Base-by-base conservation (phyloP, 2,329 filamentous ascomycete species). In the Arthrobotrys musiformis region DNA sequence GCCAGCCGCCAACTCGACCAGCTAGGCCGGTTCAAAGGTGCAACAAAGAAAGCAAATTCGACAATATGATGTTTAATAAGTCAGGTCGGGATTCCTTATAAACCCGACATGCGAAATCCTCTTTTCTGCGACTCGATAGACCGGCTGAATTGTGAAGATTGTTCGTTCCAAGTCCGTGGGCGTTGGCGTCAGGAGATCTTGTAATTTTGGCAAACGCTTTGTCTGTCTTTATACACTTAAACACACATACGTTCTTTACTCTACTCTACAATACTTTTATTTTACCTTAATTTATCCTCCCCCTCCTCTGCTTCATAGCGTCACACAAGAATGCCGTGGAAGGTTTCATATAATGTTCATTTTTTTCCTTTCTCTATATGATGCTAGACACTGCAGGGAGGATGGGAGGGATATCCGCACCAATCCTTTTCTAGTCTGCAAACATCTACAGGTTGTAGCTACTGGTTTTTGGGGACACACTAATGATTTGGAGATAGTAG, bases 1-100 rank as follows among this genome's bases (percentile, higher is more conserved):
- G 79, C 77, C 75, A 50, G 79, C 79, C 79, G 13, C 37, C 48
- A 7, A 40, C 28, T 37, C 70, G 24, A 35, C 42, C 80, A 82
- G 81, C 40, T 66, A 70, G 19, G 7, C 7, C 11, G n/a, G n/a
- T n/a, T n/a, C n/a, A 48, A 22, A 19, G 33, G 37, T 19, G 19
- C 44, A 3, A 19, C 8, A 46, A 8, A 48, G 22, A 9, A 35
- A 67, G 6, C 28, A 56, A 56, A 33, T 28, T 15, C 50, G 63
- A 46, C 17, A 35, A 58, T 46, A 68, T 68, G 15, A 17, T 44
- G 33, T 56, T 67, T 42, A 56, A 68, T 52, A 68, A 30, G 33
- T 15, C 24, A 26, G n/a, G n/a, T 33, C 24, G 40, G 24, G 35
- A 5, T 19, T 50, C 8, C 30, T 30, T 15, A 33, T 19, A 33